A percentile compares a stretch with the other conserved stretches of the same genome.
These are phyloP conservation scores for Pleurotus cornucopiae DNA, from an alignment of 768 basidiomycete species.

Conservation along the genomic window DNA sequence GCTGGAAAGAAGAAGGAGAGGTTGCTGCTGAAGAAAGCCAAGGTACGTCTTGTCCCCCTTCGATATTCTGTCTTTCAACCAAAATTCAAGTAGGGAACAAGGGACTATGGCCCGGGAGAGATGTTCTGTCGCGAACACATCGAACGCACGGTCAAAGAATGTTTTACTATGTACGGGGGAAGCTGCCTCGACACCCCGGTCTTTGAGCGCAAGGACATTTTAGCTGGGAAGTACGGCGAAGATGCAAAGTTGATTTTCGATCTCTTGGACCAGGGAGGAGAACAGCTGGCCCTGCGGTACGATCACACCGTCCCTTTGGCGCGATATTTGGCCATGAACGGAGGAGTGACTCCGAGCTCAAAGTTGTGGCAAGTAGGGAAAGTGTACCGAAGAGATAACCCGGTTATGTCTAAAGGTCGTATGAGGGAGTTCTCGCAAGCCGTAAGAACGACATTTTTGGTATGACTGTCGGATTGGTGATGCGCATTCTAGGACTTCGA, in stretches of 20 bases:
- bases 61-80: slow-evolving; percentile 8
- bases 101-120: slow-evolving; percentile 92
- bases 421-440: slow-evolving; percentile 99
- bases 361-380: slow-evolving; percentile 99
- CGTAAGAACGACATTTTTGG: slow-evolving; percentile 36
- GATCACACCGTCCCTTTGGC: slow-evolving; percentile 98
- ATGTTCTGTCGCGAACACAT: slow-evolving; percentile 91
- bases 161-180: slow-evolving; percentile 87
- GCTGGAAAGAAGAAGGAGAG: slow-evolving; percentile 62
- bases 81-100: slow-evolving; percentile 64
- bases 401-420: slow-evolving; percentile 95
- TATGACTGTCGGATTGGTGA: not conserved
- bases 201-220: slow-evolving; percentile 94
- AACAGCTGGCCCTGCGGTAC: slow-evolving; percentile 90
- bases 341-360: slow-evolving; percentile 65
- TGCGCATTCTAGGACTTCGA: slow-evolving; percentile 77
- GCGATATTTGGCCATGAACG: slow-evolving; percentile 91
- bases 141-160: slow-evolving; percentile 81
- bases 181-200: slow-evolving; percentile 96
- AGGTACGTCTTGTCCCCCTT: slow-evolving; percentile 47
- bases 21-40: slow-evolving; percentile 87
- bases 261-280: slow-evolving; percentile 95
- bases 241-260: slow-evolving; percentile 98
- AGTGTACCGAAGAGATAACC: slow-evolving; percentile 94
- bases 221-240: slow-evolving; percentile 97